Base-by-base conservation (phyloP, 495 filamentous ascomycete genomes). In the Aeminium ludgeri region DNA sequence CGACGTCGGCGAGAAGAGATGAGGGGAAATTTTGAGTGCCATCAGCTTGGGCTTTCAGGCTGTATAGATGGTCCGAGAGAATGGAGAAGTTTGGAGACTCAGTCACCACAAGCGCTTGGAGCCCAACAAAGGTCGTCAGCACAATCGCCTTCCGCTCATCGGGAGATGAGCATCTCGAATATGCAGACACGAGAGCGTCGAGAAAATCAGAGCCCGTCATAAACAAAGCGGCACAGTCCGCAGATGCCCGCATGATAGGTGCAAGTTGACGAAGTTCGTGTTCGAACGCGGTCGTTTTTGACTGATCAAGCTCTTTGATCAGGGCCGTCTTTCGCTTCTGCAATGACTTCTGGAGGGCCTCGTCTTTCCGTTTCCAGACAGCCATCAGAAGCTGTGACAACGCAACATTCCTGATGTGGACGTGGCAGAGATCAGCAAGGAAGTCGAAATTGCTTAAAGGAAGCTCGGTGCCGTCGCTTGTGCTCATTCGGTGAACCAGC, bases 161-260 rank as follows among this genome's bases (percentile, higher is more conserved):
- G 18, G 20, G 2, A 15, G 4, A 25, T 17, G 11, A 6, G 46
- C 65, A 68, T 36, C 73, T 60, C 32, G 65, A 70, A 57, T 80
- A 91, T 37, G 71, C 71, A 45, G 65, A 69, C 25, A 68, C 61
- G 11, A 91, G 62, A 2, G 77, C 74, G 52, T 94, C 86, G 10
- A 92, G 53, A 50, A 86, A 86, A 55, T 93, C 86, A 35, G 81
- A 82, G 13, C 86, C 86, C 1, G 76, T 75, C 55, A 91, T 67
- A 35, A 92, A 74, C 50, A 77, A 74, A n/a, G 54, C 53, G 11
- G 68, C 69, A 20, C 63, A 57, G 3, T 68, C 59, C 0, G 69
- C 64, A 4, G 68, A 78, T 7, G 59, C 56, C 38, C 67, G 62
- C 2, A 80, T 56, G 1, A 81, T 56, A 15, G 55, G 54, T 43